phyloP scores from a whole-genome alignment of 2,329 filamentous ascomycete genomes.

The Xylariales sp. region DNA sequence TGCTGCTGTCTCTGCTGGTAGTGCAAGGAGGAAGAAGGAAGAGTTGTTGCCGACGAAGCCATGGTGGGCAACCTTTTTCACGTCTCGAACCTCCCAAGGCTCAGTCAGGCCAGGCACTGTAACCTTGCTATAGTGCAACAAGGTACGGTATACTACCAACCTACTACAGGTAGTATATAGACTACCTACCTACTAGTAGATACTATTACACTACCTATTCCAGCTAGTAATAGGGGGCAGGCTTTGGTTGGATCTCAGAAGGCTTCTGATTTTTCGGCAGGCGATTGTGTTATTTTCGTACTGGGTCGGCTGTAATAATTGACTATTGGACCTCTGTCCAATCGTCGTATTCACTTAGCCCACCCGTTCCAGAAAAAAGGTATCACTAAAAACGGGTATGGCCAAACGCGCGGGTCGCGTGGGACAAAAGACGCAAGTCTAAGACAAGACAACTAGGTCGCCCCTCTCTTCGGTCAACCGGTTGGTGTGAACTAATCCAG shows the following conservation, averaged over 20 bases:
- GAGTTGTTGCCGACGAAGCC: slow-evolving; percentile 51
- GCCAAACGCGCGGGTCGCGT: slow-evolving; percentile 30
- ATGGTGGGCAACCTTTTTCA: slow-evolving; percentile 49
- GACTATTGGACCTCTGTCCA: slow-evolving; percentile 26
- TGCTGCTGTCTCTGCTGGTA: slow-evolving; percentile 43
- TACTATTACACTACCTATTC: no score
- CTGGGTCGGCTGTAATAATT: slow-evolving; percentile 15
- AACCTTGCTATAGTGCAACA: neutral
- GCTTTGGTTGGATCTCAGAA: slow-evolving; percentile 20
- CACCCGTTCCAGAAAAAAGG: slow-evolving; percentile 28
- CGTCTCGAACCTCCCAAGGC: slow-evolving; percentile 14
- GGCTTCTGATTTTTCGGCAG: slow-evolving; percentile 7
- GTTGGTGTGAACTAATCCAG: neutral
- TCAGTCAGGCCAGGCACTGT: slow-evolving; percentile 20
- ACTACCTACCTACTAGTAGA: neutral
- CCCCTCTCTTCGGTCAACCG: no score
- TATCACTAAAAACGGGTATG: slow-evolving; percentile 28
- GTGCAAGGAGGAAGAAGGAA: slow-evolving; percentile 49
- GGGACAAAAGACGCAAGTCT: slow-evolving; percentile 22
- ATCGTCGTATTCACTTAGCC: slow-evolving; percentile 27
- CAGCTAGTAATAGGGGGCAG: slow-evolving; percentile 12
- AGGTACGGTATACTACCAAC: neutral
- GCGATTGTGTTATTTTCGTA: neutral
- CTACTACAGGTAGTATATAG: neutral
- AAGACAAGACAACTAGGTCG: neutral